Conservation (phyloP, 306 rosid genomes). For the Vigna angularis region DNA sequence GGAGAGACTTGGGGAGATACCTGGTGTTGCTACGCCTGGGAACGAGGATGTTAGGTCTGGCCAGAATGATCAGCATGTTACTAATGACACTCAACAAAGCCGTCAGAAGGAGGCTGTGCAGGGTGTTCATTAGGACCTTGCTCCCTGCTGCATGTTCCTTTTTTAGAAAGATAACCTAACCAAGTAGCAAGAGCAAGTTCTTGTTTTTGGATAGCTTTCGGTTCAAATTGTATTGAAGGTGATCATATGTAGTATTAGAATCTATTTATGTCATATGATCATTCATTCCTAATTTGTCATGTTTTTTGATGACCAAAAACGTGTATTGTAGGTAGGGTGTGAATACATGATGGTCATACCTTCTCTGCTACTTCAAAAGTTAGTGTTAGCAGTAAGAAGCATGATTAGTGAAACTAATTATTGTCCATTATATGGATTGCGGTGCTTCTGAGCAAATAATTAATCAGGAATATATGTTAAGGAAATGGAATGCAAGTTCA, state of each 20-base stretch:
- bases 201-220: constrained; percentile 59
- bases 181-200: constrained; percentile 57
- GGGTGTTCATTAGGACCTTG: constrained; percentile 57
- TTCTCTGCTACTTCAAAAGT: constrained; percentile 36
- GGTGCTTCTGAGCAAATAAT: not conserved
- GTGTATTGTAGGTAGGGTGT: constrained; percentile 52
- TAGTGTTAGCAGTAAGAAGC: constrained; percentile 46
- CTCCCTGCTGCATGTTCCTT: constrained; percentile 53
- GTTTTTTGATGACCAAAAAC: constrained; percentile 41
- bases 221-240: constrained; percentile 44
- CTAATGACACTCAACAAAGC: constrained; percentile 54
- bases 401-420: constrained; percentile 40
- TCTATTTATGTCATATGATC: constrained; percentile 40
- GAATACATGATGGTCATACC: constrained; percentile 36
- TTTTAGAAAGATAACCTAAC: constrained; percentile 65
- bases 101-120: constrained; percentile 51
- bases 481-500: constrained; percentile 5
- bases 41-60: constrained; percentile 56
- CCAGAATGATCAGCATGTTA: constrained; percentile 56
- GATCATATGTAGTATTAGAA: constrained; percentile 54
- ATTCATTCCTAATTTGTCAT: constrained; percentile 45
- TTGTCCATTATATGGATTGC: constrained; percentile 22
- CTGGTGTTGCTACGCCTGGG: not conserved
- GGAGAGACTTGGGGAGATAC: constrained; percentile 22
- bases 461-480: constrained; percentile 9